phyloP scores from a whole-genome alignment of 352 stramenopile genomes.

The Phytophthora vignae region DNA sequence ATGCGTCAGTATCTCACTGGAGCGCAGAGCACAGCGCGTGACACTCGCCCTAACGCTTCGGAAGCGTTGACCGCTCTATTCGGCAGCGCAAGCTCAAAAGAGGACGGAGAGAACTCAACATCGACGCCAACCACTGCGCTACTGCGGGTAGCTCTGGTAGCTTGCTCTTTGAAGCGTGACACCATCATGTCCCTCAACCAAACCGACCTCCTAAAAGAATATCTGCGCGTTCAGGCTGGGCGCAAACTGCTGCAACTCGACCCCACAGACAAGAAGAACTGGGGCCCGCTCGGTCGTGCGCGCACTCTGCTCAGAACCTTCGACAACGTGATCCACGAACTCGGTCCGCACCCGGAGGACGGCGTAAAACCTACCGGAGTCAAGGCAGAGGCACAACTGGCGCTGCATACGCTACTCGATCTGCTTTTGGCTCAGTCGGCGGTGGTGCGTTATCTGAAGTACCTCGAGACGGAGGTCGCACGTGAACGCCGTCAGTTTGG shows the following conservation, averaged over 20 bases:
- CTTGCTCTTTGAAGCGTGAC: slow-evolving; percentile 52
- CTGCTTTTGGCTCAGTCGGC: slow-evolving; percentile 40
- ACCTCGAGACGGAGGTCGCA: slow-evolving; percentile 42
- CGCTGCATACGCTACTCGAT: slow-evolving; percentile 27
- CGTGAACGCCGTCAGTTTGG: slow-evolving; percentile 30
- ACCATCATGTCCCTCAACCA: slow-evolving; percentile 27
- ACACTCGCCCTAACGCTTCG: neutral
- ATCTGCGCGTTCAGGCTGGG: slow-evolving; percentile 38
- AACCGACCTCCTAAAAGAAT: slow-evolving; percentile 50
- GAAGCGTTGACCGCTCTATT: slow-evolving; percentile 22
- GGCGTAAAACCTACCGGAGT: neutral
- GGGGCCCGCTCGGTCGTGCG: slow-evolving; percentile 27
- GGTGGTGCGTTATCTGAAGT: slow-evolving; percentile 65
- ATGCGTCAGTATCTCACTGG: slow-evolving; percentile 63
- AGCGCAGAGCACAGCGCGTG: slow-evolving; percentile 41
- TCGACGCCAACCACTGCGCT: slow-evolving; percentile 25
- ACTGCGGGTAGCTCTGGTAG: slow-evolving; percentile 39
- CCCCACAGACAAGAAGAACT: slow-evolving; percentile 35
- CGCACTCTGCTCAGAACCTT: slow-evolving; percentile 29
- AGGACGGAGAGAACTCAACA: neutral
- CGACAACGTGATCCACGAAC: neutral
- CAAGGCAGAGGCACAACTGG: slow-evolving; percentile 10
- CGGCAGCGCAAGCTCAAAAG: slow-evolving; percentile 1
- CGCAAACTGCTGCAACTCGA: slow-evolving; percentile 47
- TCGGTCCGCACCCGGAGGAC: slow-evolving; percentile 13